Percentiles rank a stretch among this genome's conserved stretches.
phyloP scores from a whole-genome alignment of 306 rosid genomes.

The Quercus mongolica region DNA sequence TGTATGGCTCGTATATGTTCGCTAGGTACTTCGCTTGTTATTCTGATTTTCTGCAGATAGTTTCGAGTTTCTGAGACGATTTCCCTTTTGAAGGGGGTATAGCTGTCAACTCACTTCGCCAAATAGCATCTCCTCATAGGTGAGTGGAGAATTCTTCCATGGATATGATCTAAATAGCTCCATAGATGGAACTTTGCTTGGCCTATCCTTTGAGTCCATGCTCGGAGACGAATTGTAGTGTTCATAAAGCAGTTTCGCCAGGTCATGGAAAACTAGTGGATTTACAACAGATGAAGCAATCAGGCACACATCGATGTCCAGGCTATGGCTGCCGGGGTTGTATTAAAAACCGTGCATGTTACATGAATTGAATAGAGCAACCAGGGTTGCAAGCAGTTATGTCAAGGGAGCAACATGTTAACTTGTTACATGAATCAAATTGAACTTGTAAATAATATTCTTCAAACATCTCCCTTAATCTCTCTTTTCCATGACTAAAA shows the following conservation, averaged over 20 bases:
- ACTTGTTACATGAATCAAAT: not conserved
- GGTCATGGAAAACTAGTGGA: conserved; percentile 61
- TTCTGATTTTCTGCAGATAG: conserved; percentile 71
- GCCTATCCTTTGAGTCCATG: conserved; percentile 41
- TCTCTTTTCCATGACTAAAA: not conserved
- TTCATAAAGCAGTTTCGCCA: conserved; percentile 54
- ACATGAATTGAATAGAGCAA: no score
- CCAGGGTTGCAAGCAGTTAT: conserved; percentile 37
- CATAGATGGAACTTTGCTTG: conserved; percentile 71
- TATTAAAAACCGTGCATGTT: conserved; percentile 88
- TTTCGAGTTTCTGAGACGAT: conserved; percentile 47
- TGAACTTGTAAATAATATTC: not conserved
- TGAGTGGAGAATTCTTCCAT: conserved; percentile 82
- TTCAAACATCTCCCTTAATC: no score
- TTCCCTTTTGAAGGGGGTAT: no score
- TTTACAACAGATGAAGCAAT: conserved; percentile 86
- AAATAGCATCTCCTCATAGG: conserved; percentile 14
- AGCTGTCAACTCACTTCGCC: no score
- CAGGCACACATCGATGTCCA: conserved; percentile 74
- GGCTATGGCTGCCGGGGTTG: conserved; percentile 88
- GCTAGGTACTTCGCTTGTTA: conserved; percentile 91
- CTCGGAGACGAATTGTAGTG: conserved; percentile 53
- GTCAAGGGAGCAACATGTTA: conserved; percentile 5
- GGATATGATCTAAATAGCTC: conserved; percentile 59
- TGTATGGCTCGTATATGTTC: conserved; percentile 76